phyloP scores from a whole-genome alignment of 768 basidiomycete genomes.

The Tricholoma bakamatsutake region DNA sequence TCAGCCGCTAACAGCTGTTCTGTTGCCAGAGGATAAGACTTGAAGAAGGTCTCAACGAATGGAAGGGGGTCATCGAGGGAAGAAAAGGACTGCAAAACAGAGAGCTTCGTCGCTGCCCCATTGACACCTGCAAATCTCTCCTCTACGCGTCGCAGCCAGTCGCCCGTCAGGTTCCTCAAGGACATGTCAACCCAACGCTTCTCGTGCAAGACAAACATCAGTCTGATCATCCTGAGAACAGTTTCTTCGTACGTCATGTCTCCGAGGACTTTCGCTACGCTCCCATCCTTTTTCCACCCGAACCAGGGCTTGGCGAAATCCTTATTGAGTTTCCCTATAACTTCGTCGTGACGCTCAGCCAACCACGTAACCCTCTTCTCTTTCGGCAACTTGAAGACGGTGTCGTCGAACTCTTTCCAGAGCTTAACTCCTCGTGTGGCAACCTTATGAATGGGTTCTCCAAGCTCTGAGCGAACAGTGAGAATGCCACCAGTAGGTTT shows the following conservation, averaged over 20 bases:
- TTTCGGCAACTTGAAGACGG: slow-evolving; percentile 90
- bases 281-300: slow-evolving; percentile 90
- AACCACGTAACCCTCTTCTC: slow-evolving; percentile 94
- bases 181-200: slow-evolving; percentile 90
- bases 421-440: slow-evolving; percentile 95
- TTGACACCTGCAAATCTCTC: slow-evolving; percentile 93
- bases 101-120: slow-evolving; percentile 68
- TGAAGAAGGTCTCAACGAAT: slow-evolving; percentile 81
- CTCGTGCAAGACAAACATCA: slow-evolving; percentile 94
- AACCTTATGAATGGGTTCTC: slow-evolving; percentile 99
- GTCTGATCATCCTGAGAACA: slow-evolving; percentile 80
- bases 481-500: slow-evolving; percentile 95
- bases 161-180: slow-evolving; percentile 89
- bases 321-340: slow-evolving; percentile 87
- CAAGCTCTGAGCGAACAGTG: slow-evolving; percentile 95
- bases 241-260: slow-evolving; percentile 99
- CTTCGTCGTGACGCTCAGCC: slow-evolving; percentile 77
- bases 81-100: slow-evolving; percentile 77
- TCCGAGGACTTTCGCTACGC: slow-evolving; percentile 75
- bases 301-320: slow-evolving; percentile 99
- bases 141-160: slow-evolving; percentile 95
- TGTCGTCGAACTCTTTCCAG: slow-evolving; percentile 98
- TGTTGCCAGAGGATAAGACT: slow-evolving; percentile 73
- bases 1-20: slow-evolving; percentile 88
- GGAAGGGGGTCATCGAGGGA: slow-evolving; percentile 76